Percentiles rank a stretch among this genome's conserved stretches.
Evolutionary conservation across 306 rosid species (phyloP).

Genomic region (Corylus americana): DNA sequence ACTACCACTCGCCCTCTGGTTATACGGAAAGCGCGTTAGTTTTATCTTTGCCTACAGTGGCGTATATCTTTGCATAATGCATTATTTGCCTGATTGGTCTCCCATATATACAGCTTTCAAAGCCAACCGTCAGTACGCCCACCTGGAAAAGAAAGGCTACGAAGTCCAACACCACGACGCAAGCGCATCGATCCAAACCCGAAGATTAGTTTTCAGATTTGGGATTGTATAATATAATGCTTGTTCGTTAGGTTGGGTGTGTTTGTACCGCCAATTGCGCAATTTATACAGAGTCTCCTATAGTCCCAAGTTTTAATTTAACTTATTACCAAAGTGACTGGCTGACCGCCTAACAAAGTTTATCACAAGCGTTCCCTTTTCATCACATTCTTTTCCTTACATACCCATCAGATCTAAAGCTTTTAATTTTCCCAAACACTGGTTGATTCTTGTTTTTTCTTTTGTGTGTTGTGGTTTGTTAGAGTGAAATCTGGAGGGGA

Average conservation of each 20-base stretch:
- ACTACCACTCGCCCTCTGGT: too few relatives aligned
- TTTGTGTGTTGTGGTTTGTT: neutral
- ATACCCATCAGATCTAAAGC: constrained; percentile 27
- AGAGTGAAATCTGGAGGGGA: constrained; percentile 19
- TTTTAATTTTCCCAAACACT: neutral
- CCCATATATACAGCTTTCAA: neutral
- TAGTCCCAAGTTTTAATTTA: neutral
- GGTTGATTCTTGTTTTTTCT: neutral
- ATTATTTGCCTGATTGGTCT: neutral
- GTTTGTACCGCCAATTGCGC: neutral
- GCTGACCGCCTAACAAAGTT: neutral
- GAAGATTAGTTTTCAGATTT: too few relatives aligned
- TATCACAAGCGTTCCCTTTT: neutral
- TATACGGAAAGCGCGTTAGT: too few relatives aligned
- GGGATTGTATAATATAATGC: too few relatives aligned
- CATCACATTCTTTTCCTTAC: neutral
- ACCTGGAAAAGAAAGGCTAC: neutral
- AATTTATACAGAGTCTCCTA: neutral
- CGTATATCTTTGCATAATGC: neutral
- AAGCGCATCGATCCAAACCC: too few relatives aligned
- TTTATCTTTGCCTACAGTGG: too few relatives aligned
- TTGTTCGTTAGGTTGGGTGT: neutral
- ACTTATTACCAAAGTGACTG: neutral
- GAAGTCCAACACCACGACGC: neutral
- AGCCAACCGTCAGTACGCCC: neutral